Conservation (phyloP, 2,329 filamentous ascomycete species). For the Colletotrichum sp. region DNA sequence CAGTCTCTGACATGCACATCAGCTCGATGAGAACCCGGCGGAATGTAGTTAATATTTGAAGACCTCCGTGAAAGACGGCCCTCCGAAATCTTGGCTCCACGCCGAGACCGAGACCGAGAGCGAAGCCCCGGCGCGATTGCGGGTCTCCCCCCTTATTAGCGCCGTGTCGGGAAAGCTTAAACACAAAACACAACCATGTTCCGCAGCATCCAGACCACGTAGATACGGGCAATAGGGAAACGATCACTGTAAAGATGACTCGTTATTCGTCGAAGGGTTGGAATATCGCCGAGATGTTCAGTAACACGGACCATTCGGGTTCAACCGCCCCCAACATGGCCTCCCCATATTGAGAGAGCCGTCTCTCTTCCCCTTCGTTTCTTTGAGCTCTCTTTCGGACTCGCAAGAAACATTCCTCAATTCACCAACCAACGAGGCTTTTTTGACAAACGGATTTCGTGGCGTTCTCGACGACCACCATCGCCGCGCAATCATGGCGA, state of each 20-base stretch:
- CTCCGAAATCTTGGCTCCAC: not conserved
- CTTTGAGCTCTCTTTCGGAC: not conserved
- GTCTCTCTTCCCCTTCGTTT: not conserved
- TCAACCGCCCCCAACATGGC: not conserved
- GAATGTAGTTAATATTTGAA: not conserved
- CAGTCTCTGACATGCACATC: too few relatives aligned
- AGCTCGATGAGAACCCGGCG: not conserved
- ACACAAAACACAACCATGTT: not conserved
- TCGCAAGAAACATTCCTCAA: not conserved
- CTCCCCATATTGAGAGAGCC: not conserved
- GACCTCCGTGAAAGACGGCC: not conserved
- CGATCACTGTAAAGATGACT: not conserved
- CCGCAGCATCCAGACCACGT: not conserved
- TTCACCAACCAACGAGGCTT: not conserved
- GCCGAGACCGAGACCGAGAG: constrained; percentile 2
- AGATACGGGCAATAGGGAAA: not conserved
- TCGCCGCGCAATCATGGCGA: constrained; percentile 3
- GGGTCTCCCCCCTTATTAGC: not conserved
- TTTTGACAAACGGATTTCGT: not conserved
- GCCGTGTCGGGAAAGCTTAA: not conserved
- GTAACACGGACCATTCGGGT: not conserved
- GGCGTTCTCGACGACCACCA: not conserved
- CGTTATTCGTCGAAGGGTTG: not conserved
- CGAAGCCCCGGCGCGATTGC: not conserved
- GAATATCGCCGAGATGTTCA: not conserved